Percentiles rank a stretch among this genome's conserved stretches.
These are phyloP conservation scores for Ophiocordyceps polyrhachis-furcata DNA, from an alignment of 2,329 filamentous ascomycete genomes.

Conservation along the genomic window DNA sequence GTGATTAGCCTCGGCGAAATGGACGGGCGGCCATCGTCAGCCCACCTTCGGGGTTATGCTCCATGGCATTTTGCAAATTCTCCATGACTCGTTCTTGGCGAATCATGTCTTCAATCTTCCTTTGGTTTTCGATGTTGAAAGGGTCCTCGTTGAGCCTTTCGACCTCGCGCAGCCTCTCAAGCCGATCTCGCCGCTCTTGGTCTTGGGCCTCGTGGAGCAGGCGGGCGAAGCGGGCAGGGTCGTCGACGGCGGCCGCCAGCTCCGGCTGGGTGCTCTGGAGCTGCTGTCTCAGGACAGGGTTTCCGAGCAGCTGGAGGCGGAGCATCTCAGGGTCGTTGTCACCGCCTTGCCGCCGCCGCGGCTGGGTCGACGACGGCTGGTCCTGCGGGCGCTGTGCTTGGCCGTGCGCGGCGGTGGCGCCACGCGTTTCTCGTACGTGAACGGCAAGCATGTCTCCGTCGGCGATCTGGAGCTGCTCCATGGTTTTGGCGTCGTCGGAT, in stretches of 20 bases:
- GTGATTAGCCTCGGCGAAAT: background rate
- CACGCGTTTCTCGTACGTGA: constrained; percentile 47
- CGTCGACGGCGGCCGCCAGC: constrained; percentile 56
- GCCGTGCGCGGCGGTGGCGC: constrained; percentile 22
- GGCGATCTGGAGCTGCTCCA: constrained; percentile 61
- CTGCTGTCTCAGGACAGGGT: constrained; percentile 53
- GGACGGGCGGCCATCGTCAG: background rate
- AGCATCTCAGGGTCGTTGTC: constrained; percentile 60
- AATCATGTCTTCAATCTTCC: constrained; percentile 91
- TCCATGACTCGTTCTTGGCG: constrained; percentile 85
- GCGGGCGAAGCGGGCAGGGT: constrained; percentile 58
- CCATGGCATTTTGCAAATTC: constrained; percentile 90
- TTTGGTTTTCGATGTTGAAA: constrained; percentile 82
- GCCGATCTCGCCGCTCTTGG: constrained; percentile 52
- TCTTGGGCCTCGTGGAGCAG: constrained; percentile 50
- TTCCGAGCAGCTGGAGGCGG: constrained; percentile 64
- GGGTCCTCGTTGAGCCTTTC: constrained; percentile 79
- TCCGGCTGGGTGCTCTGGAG: constrained; percentile 56
- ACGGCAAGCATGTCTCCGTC: constrained; percentile 89
- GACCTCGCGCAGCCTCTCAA: constrained; percentile 66
- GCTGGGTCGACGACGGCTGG: constrained; percentile 12
- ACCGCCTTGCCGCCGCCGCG: constrained; percentile 13
- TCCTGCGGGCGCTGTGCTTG: constrained; percentile 15
- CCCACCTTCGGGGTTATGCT: constrained; percentile 89
- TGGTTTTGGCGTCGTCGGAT: constrained; percentile 56